These are phyloP conservation scores for Colletotrichum filicis DNA, from an alignment of 2,329 filamentous ascomycete genomes.

Conservation along the genomic window DNA sequence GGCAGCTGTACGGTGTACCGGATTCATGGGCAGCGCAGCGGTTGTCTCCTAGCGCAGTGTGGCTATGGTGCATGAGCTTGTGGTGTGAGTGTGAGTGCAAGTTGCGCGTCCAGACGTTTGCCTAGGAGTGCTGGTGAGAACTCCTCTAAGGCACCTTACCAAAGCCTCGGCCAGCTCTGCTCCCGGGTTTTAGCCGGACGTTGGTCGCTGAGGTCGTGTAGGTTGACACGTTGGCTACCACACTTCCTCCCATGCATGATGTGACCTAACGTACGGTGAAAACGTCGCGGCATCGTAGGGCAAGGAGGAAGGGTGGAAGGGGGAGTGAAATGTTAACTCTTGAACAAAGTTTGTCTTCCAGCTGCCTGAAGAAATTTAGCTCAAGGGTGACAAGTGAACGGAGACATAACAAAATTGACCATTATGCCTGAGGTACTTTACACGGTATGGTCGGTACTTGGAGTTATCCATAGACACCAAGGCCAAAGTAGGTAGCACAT, in stretches of 20 bases:
- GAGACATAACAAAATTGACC: not conserved
- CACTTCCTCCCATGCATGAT: no score
- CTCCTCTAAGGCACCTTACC: not conserved
- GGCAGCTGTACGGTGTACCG: not conserved
- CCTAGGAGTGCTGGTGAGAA: not conserved
- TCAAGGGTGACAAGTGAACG: not conserved
- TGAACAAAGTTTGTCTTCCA: not conserved
- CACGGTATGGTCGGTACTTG: no score
- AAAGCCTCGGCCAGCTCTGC: not conserved
- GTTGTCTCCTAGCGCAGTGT: not conserved
- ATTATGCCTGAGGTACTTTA: not conserved
- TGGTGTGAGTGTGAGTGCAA: not conserved
- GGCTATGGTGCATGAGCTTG: not conserved
- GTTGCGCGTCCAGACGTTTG: slow-evolving; percentile 4
- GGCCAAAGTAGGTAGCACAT: not conserved
- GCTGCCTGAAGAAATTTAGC: not conserved
- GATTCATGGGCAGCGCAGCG: not conserved
- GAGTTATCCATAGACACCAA: no score
- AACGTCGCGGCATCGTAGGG: not conserved
- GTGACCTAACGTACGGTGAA: not conserved
- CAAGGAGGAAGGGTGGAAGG: not conserved
- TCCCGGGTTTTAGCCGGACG: not conserved
- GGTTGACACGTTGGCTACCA: no score
- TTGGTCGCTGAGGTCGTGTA: no score
- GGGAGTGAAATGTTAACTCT: not conserved